These are phyloP conservation scores for Trichoderma atroviride DNA, from an alignment of 2,329 filamentous ascomycete species.

Conservation along the genomic window DNA sequence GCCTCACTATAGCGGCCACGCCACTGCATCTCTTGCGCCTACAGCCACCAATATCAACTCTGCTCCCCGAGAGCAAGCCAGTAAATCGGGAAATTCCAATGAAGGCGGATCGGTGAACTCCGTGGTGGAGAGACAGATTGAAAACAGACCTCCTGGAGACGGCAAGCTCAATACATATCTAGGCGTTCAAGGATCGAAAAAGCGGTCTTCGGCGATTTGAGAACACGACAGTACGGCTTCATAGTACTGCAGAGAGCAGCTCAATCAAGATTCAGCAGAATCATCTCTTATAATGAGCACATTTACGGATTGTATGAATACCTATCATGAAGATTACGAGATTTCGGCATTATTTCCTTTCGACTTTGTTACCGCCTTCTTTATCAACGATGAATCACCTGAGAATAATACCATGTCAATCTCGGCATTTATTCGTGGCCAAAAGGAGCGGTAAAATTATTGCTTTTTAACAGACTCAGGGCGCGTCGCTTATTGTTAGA, in stretches of 20 bases:
- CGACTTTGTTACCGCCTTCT: conserved; percentile 30
- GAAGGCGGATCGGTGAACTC: conserved; percentile 30
- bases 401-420: conserved; percentile 20
- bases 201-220: conserved; percentile 8
- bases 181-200: conserved; percentile 5
- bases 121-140: conserved; percentile 44
- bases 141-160: conserved; percentile 48
- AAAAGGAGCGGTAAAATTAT: conserved; percentile 2
- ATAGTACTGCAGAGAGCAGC: conserved; percentile 6
- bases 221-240: neutral
- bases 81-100: conserved; percentile 35
- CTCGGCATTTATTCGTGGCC: conserved; percentile 15
- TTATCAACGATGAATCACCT: conserved; percentile 25
- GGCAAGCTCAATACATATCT: conserved; percentile 24
- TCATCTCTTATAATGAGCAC: conserved; percentile 40
- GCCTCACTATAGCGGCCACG: conserved; percentile 56
- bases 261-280: conserved; percentile 31
- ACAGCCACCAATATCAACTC: conserved; percentile 45
- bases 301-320: conserved; percentile 39
- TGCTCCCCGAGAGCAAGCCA: conserved; percentile 37
- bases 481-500: conserved; percentile 24
- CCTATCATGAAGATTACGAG: conserved; percentile 27
- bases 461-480: conserved; percentile 17
- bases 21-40: conserved; percentile 54
- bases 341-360: conserved; percentile 30